Evolutionary conservation across 495 filamentous ascomycete species (phyloP).

Genomic region (Bacidia gigantensis): DNA sequence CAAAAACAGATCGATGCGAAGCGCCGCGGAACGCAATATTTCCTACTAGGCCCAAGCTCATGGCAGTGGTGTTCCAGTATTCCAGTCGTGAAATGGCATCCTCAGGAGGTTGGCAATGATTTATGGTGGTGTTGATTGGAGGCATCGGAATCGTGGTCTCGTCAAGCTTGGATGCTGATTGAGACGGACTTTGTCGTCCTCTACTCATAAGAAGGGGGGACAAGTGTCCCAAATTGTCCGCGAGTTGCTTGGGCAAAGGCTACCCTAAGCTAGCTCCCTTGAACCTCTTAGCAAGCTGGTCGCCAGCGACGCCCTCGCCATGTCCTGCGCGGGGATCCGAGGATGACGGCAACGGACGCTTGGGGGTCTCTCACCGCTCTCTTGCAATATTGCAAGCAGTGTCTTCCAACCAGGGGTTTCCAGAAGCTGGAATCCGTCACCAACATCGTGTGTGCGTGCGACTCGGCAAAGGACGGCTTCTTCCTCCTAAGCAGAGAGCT

Average conservation of each 20-base stretch:
- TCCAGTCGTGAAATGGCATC: too few species aligned
- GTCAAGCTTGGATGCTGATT: too few species aligned
- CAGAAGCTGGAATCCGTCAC: slow-evolving; percentile 66
- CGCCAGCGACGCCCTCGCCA: slow-evolving; percentile 34
- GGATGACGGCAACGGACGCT: slow-evolving; percentile 46
- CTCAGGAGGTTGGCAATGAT: too few species aligned
- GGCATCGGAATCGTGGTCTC: too few species aligned
- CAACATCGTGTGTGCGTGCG: slow-evolving; percentile 61
- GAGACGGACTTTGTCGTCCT: too few species aligned
- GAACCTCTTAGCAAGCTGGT: slow-evolving; percentile 95
- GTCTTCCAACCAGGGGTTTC: slow-evolving; percentile 85
- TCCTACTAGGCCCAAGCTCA: too few species aligned
- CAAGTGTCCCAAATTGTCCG: too few species aligned
- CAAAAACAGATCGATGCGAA: too few species aligned
- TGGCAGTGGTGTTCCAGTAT: too few species aligned
- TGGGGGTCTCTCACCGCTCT: slow-evolving; percentile 90
- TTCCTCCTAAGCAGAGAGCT: slow-evolving; percentile 52
- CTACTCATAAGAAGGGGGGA: too few species aligned
- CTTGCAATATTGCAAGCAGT: slow-evolving; percentile 78
- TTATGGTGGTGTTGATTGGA: too few species aligned
- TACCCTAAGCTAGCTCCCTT: slow-evolving; percentile 88
- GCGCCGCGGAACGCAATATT: too few species aligned
- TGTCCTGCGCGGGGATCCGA: slow-evolving; percentile 24
- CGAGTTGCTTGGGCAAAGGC: not conserved
- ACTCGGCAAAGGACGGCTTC: slow-evolving; percentile 74